These are phyloP conservation scores for Aspergillus cristatus DNA, from an alignment of 495 filamentous ascomycete genomes.

Conservation along the genomic window DNA sequence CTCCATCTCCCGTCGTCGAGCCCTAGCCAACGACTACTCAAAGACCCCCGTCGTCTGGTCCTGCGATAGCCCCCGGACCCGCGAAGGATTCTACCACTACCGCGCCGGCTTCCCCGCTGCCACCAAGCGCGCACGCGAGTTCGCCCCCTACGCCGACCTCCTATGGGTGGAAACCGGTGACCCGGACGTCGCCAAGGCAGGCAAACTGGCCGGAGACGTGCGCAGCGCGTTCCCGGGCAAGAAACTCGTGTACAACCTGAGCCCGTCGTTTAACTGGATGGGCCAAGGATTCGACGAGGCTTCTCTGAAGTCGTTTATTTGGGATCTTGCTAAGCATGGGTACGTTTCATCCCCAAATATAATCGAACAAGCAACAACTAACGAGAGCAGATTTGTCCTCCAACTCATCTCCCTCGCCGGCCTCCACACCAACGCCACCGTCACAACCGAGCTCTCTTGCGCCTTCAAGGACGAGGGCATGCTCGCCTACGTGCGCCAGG, in stretches of 20 bases:
- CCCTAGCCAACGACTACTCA: constrained; percentile 56
- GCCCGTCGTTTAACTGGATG: constrained; percentile 97
- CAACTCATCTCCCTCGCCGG: constrained; percentile 91
- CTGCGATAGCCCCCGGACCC: constrained; percentile 87
- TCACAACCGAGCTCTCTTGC: constrained; percentile 73
- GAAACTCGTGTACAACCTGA: constrained; percentile 91
- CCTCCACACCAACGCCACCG: constrained; percentile 78
- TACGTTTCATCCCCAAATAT: constrained; percentile 11
- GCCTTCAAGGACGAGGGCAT: constrained; percentile 86
- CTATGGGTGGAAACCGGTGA: constrained; percentile 96
- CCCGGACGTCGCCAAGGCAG: constrained; percentile 68
- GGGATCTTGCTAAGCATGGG: constrained; percentile 89
- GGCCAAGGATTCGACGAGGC: constrained; percentile 78
- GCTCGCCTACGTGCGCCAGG: constrained; percentile 86
- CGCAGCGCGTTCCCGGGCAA: constrained; percentile 58
- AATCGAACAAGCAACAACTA: background rate
- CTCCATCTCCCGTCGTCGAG: constrained; percentile 65
- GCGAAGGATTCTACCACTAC: constrained; percentile 97
- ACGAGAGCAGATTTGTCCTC: constrained; percentile 59
- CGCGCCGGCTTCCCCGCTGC: constrained; percentile 77
- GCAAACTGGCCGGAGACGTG: constrained; percentile 66
- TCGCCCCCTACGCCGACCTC: constrained; percentile 87
- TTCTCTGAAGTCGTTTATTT: constrained; percentile 78
- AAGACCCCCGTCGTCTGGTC: constrained; percentile 64
- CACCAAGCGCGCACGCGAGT: constrained; percentile 85